Evolutionary conservation across 805 yeast genomes (phyloP), one percentile per base, ranked within the genome.

Genomic region (Kazachstania taianensis): DNA sequence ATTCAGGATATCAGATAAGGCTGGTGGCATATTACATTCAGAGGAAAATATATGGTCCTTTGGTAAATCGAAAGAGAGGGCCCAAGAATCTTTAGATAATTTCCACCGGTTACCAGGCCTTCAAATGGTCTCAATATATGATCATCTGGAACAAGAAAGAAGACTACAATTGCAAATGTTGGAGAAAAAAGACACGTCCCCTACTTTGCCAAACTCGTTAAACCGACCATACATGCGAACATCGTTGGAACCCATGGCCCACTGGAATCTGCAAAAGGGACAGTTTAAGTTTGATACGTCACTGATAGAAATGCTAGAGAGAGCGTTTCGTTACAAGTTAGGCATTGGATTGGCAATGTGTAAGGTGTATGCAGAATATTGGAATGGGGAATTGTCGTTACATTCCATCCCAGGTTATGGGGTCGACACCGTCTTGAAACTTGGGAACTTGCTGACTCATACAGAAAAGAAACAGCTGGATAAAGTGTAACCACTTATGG

Each of bases 281-380:
- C 40, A 44, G 9, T 44, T 40, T 28, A 51, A 48, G 38, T 55
- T 53, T 32, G 59, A 52, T 30, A 55, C 46, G 24, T 80, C 92
- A 2, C 62, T 87, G 40, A 67, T 70, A 35, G 68, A 73, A 20
- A 66, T 87, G 48, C 72, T 81, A 28, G 69, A 78, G 22, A 70
- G 96, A 42, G 81, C 92, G 1, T 76, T 81, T 19, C 72, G 81
- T 40, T 72, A 71, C 48, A 81, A 81, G 35, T 61, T 89, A 20
- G 96, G 96, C 0, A 69, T 89, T 40, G 95, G 96, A 1, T 63
- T 89, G 41, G 96, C 97, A 0, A 77, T 89, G 81, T 81, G 95
- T 50, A 78, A 83, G 46, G 84, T 87, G 0, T 89, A 89, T 53
- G 84, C 94, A 0, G 96, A 89, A 48, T 89, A 89, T 58, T 89